Conservation (phyloP, 768 basidiomycete species). For the Dentipellis fragilis region DNA sequence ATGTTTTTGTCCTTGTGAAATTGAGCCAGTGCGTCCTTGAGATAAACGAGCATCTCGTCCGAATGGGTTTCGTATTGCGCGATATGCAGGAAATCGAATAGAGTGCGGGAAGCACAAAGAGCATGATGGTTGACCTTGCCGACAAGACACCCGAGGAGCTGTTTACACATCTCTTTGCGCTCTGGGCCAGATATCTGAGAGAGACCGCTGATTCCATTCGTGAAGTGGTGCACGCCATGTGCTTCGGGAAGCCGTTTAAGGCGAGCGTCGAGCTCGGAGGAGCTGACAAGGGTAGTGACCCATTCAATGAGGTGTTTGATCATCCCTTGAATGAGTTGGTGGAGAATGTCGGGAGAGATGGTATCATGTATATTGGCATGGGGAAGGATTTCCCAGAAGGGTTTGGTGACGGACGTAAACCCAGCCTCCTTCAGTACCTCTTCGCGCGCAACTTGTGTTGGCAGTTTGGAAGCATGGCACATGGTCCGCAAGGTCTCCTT, state of each 20-base stretch:
- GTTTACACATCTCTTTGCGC: not conserved
- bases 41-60: constrained; percentile 16
- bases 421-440: not conserved
- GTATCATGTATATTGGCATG: constrained; percentile 9
- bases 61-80: no score
- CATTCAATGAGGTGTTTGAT: constrained; percentile 8
- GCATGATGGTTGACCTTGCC: not conserved
- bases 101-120: not conserved
- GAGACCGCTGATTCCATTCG: not conserved
- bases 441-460: no score
- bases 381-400: constrained; percentile 12
- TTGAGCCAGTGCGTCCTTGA: constrained; percentile 18
- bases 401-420: not conserved
- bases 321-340: constrained; percentile 3
- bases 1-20: constrained; percentile 31
- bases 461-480: no score
- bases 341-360: constrained; percentile 9
- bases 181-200: not conserved
- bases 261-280: not conserved
- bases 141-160: not conserved
- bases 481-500: no score
- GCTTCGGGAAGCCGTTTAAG: not conserved
- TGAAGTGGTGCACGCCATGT: not conserved
- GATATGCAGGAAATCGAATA: constrained; percentile 19
- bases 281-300: not conserved